These are phyloP conservation scores for Penicillium roqueforti DNA, from an alignment of 495 filamentous ascomycete species.

Conservation along the genomic window DNA sequence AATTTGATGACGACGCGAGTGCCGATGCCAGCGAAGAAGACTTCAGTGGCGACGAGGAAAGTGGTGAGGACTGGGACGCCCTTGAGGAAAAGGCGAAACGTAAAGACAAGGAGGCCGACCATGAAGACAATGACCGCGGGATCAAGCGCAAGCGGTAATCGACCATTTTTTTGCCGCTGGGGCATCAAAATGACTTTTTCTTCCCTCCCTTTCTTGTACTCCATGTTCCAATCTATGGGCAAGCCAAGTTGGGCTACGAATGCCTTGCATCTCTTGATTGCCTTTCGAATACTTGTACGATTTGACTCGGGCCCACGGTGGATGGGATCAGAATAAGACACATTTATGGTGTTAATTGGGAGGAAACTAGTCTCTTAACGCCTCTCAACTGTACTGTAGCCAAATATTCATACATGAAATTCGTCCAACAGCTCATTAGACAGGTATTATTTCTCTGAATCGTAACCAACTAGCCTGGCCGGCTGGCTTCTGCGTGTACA, in stretches of 20 bases:
- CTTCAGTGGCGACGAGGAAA: constrained; percentile 72
- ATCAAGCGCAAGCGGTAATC: constrained; percentile 54
- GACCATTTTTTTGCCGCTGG: background rate
- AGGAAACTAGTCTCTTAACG: background rate
- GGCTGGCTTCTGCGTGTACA: background rate
- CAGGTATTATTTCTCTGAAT: background rate
- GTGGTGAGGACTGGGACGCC: constrained; percentile 90
- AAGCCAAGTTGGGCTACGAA: background rate
- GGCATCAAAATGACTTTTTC: background rate
- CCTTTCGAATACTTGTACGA: background rate
- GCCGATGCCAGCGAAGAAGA: constrained; percentile 69
- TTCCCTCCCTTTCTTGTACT: background rate
- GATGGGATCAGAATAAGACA: too few relatives aligned
- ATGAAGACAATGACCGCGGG: constrained; percentile 65
- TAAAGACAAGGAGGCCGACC: constrained; percentile 70
- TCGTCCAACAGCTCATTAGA: background rate
- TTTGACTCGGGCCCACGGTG: background rate
- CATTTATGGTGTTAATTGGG: background rate
- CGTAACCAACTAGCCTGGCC: background rate
- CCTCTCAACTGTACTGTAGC: background rate
- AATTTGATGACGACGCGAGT: constrained; percentile 88
- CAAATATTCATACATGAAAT: background rate
- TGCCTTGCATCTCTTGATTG: background rate
- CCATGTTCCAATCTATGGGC: background rate
- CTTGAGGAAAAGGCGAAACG: constrained; percentile 85